Percentiles rank a stretch among this genome's conserved stretches.
phyloP scores from a whole-genome alignment of 805 yeast species.

The Scheffersomyces amazonensis region DNA sequence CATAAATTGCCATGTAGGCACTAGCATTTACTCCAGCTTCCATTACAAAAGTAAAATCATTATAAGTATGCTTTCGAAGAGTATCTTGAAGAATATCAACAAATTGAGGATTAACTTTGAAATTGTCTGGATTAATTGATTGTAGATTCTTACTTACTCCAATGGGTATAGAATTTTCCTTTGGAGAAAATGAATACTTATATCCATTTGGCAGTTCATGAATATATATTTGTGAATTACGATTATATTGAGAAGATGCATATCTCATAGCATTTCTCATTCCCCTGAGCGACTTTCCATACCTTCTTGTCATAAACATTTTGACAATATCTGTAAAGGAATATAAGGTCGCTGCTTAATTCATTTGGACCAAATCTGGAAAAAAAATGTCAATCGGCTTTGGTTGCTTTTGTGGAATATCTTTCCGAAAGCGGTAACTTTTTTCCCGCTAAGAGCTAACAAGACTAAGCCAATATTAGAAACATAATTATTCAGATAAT shows the following conservation, averaged over 20 bases:
- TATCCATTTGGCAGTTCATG: slow-evolving; percentile 11
- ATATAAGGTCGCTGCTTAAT: neutral
- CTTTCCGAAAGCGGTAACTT: no score
- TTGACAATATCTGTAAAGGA: neutral
- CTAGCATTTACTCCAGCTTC: slow-evolving; percentile 54
- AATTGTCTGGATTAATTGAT: slow-evolving; percentile 15
- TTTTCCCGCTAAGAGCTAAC: no score
- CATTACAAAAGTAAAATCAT: slow-evolving; percentile 53
- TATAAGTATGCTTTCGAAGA: slow-evolving; percentile 18
- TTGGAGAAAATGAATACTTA: slow-evolving; percentile 17
- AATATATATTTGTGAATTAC: slow-evolving; percentile 16
- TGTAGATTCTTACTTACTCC: slow-evolving; percentile 12
- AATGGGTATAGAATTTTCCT: slow-evolving; percentile 19
- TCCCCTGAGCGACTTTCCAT: neutral
- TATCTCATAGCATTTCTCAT: neutral
- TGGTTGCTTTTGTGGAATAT: no score
- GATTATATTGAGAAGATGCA: slow-evolving; percentile 6
- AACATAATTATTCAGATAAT: no score
- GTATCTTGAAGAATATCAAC: slow-evolving; percentile 23
- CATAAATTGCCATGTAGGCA: slow-evolving; percentile 67
- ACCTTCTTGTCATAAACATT: neutral
- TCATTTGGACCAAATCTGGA: neutral
- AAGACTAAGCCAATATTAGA: no score
- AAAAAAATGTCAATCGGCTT: no score
- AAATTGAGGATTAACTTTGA: slow-evolving; percentile 24